phyloP scores from a whole-genome alignment of 257 asterid genomes.

The Nicotiana attenuata region DNA sequence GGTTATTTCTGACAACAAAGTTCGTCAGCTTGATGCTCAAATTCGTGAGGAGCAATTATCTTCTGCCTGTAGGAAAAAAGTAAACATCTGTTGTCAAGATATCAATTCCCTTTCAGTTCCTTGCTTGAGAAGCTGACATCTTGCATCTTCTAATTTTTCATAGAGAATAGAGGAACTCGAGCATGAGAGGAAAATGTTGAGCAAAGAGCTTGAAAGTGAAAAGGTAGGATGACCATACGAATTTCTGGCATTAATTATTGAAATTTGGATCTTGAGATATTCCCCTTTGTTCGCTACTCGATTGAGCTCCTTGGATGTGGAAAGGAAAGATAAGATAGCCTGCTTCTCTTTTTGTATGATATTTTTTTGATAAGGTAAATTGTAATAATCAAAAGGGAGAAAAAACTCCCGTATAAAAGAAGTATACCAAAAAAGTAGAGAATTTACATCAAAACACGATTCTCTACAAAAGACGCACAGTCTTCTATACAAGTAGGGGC shows the following conservation, averaged over 20 bases:
- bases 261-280: neutral
- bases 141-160: slow-evolving; percentile 10
- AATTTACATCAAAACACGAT: no score
- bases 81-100: slow-evolving; percentile 19
- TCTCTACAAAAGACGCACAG: no score
- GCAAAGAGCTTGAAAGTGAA: slow-evolving; percentile 83
- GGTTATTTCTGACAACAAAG: slow-evolving; percentile 84
- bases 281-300: neutral
- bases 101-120: neutral
- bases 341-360: neutral
- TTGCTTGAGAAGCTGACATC: slow-evolving; percentile 18
- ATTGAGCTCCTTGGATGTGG: neutral
- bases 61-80: slow-evolving; percentile 58
- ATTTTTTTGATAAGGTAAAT: no score
- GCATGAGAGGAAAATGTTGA: slow-evolving; percentile 54
- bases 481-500: no score
- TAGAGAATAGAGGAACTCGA: slow-evolving; percentile 91
- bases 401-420: no score
- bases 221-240: slow-evolving; percentile 56
- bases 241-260: neutral
- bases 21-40: slow-evolving; percentile 86
- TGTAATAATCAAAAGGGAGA: no score
- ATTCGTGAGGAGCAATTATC: slow-evolving; percentile 68
- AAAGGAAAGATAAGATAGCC: neutral
- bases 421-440: no score